phyloP scores from a whole-genome alignment of 2,329 filamentous ascomycete genomes.

The Diaporthe sp. region DNA sequence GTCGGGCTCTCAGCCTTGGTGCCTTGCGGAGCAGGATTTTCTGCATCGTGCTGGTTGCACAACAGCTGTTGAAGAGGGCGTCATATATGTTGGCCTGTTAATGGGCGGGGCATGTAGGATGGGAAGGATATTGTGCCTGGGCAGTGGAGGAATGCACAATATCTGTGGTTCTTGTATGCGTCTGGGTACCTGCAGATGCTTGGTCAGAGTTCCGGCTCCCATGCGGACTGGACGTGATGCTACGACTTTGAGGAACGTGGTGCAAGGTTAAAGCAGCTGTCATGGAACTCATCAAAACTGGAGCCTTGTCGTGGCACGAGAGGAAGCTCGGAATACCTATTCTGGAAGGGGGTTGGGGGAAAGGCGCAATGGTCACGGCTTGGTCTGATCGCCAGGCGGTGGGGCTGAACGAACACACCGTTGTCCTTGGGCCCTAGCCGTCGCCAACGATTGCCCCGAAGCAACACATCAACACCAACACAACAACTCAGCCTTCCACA shows the following conservation, averaged over 20 bases:
- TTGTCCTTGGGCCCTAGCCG: neutral
- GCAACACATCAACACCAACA: neutral
- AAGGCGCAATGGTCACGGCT: neutral
- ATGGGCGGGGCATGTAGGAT: neutral
- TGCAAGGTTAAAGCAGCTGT: neutral
- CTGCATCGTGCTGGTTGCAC: conserved; percentile 12
- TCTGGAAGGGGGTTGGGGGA: neutral
- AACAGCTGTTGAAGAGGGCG: conserved; percentile 7
- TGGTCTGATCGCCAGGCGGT: conserved; percentile 16
- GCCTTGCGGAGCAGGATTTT: neutral
- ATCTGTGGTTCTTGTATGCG: neutral
- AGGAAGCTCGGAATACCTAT: neutral
- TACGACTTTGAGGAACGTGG: neutral
- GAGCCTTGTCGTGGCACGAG: neutral
- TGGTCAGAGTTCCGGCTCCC: neutral
- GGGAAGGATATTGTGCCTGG: neutral
- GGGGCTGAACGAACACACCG: conserved; percentile 21
- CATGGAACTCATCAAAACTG: neutral
- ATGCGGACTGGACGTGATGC: neutral
- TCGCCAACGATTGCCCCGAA: conserved; percentile 7
- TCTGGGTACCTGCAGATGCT: neutral
- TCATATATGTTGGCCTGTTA: neutral
- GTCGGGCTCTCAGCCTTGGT: neutral
- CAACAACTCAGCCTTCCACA: conserved; percentile 5
- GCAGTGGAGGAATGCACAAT: neutral